These are phyloP conservation scores for Aureobasidium sp. DNA, from an alignment of 2,329 filamentous ascomycete species.

Conservation along the genomic window DNA sequence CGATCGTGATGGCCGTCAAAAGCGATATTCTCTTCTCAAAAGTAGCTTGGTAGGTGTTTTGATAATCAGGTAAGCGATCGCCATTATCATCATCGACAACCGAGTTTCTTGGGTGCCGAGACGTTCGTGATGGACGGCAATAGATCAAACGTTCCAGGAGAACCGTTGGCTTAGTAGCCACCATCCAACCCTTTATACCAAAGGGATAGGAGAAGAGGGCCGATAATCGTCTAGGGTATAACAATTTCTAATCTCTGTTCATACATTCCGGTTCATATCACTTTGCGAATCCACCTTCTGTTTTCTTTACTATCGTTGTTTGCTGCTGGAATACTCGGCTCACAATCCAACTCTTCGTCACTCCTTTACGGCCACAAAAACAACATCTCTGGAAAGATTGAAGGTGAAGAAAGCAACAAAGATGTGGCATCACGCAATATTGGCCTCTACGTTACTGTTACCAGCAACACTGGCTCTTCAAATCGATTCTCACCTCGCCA, in stretches of 20 bases:
- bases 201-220: background rate
- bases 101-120: background rate
- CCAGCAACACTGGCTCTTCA: background rate
- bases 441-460: background rate
- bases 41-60: background rate
- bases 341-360: background rate
- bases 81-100: no score
- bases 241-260: background rate
- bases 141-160: slow-evolving; percentile 6
- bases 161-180: background rate
- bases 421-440: background rate
- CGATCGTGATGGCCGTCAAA: no score
- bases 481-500: background rate
- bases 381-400: background rate
- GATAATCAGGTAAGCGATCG: background rate
- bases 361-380: no score
- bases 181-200: background rate
- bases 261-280: no score
- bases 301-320: background rate
- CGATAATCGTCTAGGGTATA: background rate
- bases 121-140: background rate
- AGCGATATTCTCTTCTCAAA: no score
- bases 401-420: background rate
- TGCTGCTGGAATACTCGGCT: background rate
- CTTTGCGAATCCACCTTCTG: no score